Evolutionary conservation across 257 asterid species (phyloP), one percentile per base, ranked within the genome.

Genomic region (Scutellaria minor): DNA sequence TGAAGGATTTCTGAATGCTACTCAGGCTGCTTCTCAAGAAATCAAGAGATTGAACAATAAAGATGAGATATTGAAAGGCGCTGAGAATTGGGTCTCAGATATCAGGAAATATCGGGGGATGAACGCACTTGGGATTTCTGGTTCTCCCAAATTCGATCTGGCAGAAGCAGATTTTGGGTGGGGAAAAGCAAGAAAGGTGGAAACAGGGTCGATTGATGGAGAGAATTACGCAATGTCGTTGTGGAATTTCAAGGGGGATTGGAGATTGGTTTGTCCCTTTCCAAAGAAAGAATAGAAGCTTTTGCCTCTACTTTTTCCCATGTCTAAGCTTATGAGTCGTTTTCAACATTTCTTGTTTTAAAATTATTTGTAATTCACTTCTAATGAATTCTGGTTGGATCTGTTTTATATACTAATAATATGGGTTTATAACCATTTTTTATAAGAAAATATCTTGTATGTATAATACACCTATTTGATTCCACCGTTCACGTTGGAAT

Each of bases 251-350:
- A 9, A 0, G 81, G 79, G 1, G 88, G 84, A 7, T 76, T 84
- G 51, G 88, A 81, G 73, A 37, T 83, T 9, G 88, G 85, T 2
- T 46, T 84, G 71, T 64, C 84, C 20, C 66, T 84, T 48, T 79
- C 82, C 0, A 51, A 20, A 40, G 60, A 47, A 4, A 62, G 76
- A 59, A 84, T 84, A 85, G 71, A 81, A 15, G 62, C 75, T 31
- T 84, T 84, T 67, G 54, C 51, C 0, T 52, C 61, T 1, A 12
- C 66, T 1, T 81, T 81, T 67, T 5, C 53, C 0, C 22, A 27
- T 27, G 54, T 18, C 39, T 66, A 50, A 62, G 37, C 2, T 68
- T 52, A 37, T 68, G 73, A 61, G 27, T 24, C 2, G 0, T 24
- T 24, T 24, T 24, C 27, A 1, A 24, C 2, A 0, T 24, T 24